Evolutionary conservation across 23 red algal species (phyloP).

Genomic region (Gracilaria domingensis): DNA sequence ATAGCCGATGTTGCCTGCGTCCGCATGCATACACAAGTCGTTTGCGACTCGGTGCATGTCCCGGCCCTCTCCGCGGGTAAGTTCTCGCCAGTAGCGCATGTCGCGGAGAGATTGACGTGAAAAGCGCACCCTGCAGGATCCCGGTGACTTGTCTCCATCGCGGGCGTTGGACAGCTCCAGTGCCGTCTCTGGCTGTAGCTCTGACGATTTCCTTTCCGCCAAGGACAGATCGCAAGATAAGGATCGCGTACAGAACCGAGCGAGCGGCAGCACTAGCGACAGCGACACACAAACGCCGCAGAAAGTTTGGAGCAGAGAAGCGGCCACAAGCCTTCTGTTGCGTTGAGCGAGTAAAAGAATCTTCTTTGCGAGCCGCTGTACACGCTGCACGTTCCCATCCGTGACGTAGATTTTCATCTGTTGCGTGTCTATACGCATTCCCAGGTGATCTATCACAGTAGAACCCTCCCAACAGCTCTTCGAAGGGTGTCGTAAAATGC

Average conservation of each 20-base stretch:
- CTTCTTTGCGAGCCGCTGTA: background rate
- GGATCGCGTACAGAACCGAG: slow-evolving; percentile 21
- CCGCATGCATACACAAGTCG: background rate
- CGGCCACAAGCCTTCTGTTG: slow-evolving; percentile 4
- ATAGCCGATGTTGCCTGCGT: slow-evolving; percentile 12
- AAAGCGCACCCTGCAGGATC: background rate
- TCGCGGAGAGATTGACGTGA: slow-evolving; percentile 25
- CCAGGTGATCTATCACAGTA: background rate
- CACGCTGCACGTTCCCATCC: background rate
- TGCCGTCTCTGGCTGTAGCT: too few relatives aligned
- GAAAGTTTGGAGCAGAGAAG: slow-evolving; percentile 11
- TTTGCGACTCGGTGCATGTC: background rate
- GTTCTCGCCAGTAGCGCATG: background rate
- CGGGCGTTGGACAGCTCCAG: too few relatives aligned
- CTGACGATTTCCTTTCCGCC: background rate
- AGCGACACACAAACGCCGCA: slow-evolving; percentile 44
- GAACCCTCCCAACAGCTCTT: background rate
- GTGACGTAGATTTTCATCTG: background rate
- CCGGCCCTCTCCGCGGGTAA: background rate
- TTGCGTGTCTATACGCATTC: background rate
- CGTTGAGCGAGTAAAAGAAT: background rate
- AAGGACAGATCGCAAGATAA: too few relatives aligned
- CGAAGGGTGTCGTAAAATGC: background rate
- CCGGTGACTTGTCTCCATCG: too few relatives aligned
- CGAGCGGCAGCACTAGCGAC: slow-evolving; percentile 23